Conservation (phyloP, 2,329 filamentous ascomycete genomes). For the Fusarium newnesense region DNA sequence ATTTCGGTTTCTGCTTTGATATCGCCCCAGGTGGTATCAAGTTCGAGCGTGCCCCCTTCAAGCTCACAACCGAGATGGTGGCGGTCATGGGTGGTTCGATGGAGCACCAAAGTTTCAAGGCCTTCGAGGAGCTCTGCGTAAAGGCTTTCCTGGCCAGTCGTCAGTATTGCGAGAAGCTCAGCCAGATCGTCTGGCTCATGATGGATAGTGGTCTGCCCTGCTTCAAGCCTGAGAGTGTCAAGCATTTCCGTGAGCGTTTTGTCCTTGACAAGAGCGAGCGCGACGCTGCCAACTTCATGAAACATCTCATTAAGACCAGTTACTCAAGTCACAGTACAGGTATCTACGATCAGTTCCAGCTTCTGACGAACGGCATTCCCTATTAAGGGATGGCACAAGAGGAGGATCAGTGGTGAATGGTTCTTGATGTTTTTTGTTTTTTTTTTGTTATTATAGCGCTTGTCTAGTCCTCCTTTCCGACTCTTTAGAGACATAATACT, state of each 20-base stretch:
- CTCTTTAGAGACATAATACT: not conserved
- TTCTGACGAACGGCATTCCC: conserved; percentile 96
- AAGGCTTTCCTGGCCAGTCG: conserved; percentile 93
- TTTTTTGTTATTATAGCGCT: not conserved
- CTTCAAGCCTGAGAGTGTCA: conserved; percentile 95
- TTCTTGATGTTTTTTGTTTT: not conserved
- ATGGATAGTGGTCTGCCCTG: conserved; percentile 95
- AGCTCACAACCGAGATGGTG: conserved; percentile 96
- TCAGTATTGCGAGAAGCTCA: conserved; percentile 87
- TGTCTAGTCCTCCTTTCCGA: conserved; percentile 2
- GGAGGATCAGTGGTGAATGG: not conserved
- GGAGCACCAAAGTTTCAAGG: conserved; percentile 87
- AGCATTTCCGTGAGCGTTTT: conserved; percentile 92
- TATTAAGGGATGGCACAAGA: conserved; percentile 65
- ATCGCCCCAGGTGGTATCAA: conserved; percentile 97
- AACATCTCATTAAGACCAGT: conserved; percentile 87
- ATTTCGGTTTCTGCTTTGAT: conserved; percentile 99
- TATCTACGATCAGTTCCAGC: conserved; percentile 97
- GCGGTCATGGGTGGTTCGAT: conserved; percentile 96
- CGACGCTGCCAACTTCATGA: conserved; percentile 95
- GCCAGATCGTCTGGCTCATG: conserved; percentile 93
- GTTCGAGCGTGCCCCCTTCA: conserved; percentile 98
- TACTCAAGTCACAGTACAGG: conserved; percentile 91
- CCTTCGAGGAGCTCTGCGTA: conserved; percentile 96
- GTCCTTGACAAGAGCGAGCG: conserved; percentile 91